phyloP scores from a whole-genome alignment of 345 rosid species.

The Bruguiera gymnorhiza region DNA sequence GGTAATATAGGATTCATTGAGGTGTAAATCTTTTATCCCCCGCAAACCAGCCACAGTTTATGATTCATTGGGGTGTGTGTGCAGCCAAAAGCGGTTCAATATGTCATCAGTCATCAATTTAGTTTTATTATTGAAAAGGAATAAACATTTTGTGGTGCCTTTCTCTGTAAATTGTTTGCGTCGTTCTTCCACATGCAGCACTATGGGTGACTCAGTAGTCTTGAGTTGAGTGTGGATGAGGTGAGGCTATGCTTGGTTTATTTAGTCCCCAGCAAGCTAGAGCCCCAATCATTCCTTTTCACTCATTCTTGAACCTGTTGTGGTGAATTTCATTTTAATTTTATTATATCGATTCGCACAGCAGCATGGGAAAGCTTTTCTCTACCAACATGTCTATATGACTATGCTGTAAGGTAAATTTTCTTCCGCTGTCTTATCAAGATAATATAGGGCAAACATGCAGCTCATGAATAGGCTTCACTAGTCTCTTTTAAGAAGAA shows the following conservation, averaged over 20 bases:
- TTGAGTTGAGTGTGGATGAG: neutral
- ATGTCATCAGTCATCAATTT: constrained; percentile 36
- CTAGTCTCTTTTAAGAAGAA: no score
- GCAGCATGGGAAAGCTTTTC: neutral
- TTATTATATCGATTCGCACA: neutral
- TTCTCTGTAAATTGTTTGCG: neutral
- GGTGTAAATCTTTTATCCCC: constrained; percentile 27
- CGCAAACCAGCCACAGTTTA: constrained; percentile 18
- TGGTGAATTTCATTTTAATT: neutral
- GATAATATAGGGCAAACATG: no score
- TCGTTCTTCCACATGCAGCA: constrained; percentile 7
- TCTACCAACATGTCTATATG: neutral
- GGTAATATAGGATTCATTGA: constrained; percentile 29
- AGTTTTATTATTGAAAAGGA: constrained; percentile 44
- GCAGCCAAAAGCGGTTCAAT: constrained; percentile 36
- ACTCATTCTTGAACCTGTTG: neutral
- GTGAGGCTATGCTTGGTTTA: neutral
- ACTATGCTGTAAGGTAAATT: neutral
- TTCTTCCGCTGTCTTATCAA: no score
- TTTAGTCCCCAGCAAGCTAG: neutral
- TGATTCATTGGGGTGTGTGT: constrained; percentile 53
- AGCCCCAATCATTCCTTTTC: neutral
- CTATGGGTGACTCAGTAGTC: neutral
- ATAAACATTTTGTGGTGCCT: constrained; percentile 32
- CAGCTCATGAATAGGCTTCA: no score